A percentile compares a stretch with the other conserved stretches of the same genome.
Evolutionary conservation across 192 early-diverging fungal genomes (phyloP).

Genomic region (Backusella circina): DNA sequence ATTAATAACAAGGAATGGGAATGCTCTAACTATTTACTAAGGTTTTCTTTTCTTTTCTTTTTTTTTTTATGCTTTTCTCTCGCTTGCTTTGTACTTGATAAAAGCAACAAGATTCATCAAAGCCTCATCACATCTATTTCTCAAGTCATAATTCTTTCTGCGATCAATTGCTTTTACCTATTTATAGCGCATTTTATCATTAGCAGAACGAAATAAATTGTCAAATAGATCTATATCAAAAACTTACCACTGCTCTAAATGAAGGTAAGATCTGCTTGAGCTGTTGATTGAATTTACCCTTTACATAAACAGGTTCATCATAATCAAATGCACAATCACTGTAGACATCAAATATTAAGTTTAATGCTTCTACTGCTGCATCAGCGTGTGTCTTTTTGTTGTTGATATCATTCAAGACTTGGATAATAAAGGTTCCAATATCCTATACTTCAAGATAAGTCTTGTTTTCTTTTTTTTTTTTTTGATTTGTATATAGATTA

Average conservation of each 20-base stretch:
- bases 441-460: conserved; percentile 30
- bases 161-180: conserved; percentile 62
- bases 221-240: not conserved
- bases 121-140: conserved; percentile 77
- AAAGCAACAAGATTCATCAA: conserved; percentile 79
- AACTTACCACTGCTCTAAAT: conserved; percentile 48
- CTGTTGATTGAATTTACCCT: conserved; percentile 53
- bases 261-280: conserved; percentile 51
- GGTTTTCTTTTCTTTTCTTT: not conserved
- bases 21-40: not conserved
- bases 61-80: conserved; percentile 40
- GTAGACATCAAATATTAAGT: conserved; percentile 88
- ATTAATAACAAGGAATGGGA: not conserved
- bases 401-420: conserved; percentile 34
- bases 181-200: not conserved
- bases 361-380: conserved; percentile 69
- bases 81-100: conserved; percentile 83
- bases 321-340: conserved; percentile 80
- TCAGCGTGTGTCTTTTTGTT: conserved; percentile 31
- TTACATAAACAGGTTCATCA: conserved; percentile 80
- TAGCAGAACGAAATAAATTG: not conserved
- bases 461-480: not conserved
- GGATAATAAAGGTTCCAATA: conserved; percentile 68
- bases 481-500: conserved; percentile 5
- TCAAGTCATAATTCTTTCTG: conserved; percentile 62